Percentiles rank a stretch among this genome's conserved stretches.
Evolutionary conservation across 1,284 basidiomycete species (phyloP).

Genomic region (Athelia psychrophila): DNA sequence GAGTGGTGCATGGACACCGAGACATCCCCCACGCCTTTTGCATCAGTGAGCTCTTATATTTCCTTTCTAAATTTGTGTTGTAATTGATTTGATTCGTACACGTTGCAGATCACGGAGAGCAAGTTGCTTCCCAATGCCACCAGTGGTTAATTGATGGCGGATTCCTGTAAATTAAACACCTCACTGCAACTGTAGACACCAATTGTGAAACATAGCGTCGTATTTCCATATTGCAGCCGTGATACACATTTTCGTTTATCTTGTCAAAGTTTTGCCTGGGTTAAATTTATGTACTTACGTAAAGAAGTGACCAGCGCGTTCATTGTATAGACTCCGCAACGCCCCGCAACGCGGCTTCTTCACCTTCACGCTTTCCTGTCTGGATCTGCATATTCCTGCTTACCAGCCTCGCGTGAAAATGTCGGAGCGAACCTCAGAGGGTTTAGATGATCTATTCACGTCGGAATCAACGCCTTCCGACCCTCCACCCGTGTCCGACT

Average conservation of each 20-base stretch:
- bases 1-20: conserved; percentile 38
- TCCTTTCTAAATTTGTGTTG: neutral
- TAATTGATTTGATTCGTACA: conserved; percentile 1
- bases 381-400: too few species aligned
- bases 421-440: conserved; percentile 1
- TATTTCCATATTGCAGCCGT: too few species aligned
- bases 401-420: neutral
- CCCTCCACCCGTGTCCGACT: conserved; percentile 5
- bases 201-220: too few species aligned
- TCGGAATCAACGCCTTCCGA: conserved; percentile 10
- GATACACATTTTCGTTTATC: too few species aligned
- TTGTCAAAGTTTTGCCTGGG: too few species aligned
- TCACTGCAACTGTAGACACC: too few species aligned
- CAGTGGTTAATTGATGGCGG: conserved; percentile 39
- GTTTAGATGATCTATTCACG: conserved; percentile 16
- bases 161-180: neutral
- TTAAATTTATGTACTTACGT: too few species aligned
- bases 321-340: too few species aligned
- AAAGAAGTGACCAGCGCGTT: too few species aligned
- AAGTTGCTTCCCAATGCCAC: conserved; percentile 44
- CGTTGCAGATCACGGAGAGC: conserved; percentile 44
- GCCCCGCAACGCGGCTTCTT: too few species aligned
- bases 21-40: conserved; percentile 64
- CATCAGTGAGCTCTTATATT: conserved; percentile 58
- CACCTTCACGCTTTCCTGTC: too few species aligned